A percentile compares a stretch with the other conserved stretches of the same genome.
Evolutionary conservation across 2,329 filamentous ascomycete species (phyloP).

Genomic region (Colletotrichum neosansevieriae): DNA sequence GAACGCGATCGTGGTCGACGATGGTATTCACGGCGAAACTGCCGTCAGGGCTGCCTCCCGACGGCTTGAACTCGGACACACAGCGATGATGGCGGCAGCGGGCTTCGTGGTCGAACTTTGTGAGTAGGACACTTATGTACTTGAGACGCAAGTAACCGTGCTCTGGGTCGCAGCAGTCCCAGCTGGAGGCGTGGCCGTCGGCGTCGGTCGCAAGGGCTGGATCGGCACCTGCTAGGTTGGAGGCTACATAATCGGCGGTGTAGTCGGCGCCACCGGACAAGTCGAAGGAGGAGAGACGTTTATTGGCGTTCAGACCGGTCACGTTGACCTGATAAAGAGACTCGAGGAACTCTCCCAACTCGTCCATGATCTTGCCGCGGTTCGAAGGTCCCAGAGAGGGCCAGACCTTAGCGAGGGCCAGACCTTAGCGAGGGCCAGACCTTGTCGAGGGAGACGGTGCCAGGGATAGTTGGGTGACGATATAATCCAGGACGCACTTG

Average conservation of each 20-base stretch:
- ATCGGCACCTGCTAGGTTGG: too few relatives aligned
- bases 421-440: conserved; percentile 18
- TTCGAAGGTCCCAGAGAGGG: background rate
- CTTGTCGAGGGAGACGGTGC: conserved; percentile 8
- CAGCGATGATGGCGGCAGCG: background rate
- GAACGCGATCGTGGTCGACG: background rate
- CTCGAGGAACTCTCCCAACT: background rate
- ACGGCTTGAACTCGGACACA: background rate
- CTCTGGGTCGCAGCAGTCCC: background rate
- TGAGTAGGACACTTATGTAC: background rate
- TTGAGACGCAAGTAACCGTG: background rate
- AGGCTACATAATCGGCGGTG: background rate
- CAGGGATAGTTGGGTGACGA: conserved; percentile 5
- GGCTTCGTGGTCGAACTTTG: background rate
- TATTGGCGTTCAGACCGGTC: background rate
- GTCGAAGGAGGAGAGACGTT: background rate
- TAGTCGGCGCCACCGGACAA: too few relatives aligned
- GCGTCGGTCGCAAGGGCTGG: background rate
- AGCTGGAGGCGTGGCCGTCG: background rate
- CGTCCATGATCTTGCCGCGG: background rate
- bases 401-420: too few relatives aligned
- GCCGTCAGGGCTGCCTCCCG: background rate
- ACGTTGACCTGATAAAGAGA: background rate
- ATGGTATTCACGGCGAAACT: background rate
- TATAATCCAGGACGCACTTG: conserved; percentile 2